phyloP scores from a whole-genome alignment of 2,329 filamentous ascomycete genomes.

The Neofusicoccum parvum region DNA sequence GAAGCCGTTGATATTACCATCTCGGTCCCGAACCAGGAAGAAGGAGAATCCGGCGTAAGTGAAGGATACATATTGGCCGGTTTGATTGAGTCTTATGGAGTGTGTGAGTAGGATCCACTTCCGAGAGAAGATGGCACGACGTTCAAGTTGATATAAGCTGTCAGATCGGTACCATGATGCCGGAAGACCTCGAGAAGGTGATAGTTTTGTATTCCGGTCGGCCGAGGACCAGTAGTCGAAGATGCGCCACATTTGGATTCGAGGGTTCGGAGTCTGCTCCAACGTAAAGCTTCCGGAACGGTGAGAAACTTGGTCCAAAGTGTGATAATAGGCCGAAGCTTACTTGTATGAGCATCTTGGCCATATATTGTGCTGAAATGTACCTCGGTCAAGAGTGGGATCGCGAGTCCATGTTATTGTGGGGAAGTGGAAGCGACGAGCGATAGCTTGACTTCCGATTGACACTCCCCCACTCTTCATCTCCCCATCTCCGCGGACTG shows the following conservation, averaged over 20 bases:
- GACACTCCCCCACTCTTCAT: too few species aligned
- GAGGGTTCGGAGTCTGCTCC: not conserved
- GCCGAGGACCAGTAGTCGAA: not conserved
- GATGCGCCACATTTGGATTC: not conserved
- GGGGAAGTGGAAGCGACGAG: too few species aligned
- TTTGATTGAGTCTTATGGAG: slow-evolving; percentile 51
- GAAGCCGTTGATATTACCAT: slow-evolving; percentile 30
- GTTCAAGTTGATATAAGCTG: slow-evolving; percentile 61
- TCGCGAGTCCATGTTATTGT: not conserved
- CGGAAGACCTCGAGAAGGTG: slow-evolving; percentile 49
- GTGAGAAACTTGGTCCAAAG: not conserved
- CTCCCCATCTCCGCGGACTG: too few species aligned
- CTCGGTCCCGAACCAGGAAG: slow-evolving; percentile 21
- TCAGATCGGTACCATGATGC: slow-evolving; percentile 55
- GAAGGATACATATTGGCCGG: slow-evolving; percentile 61
- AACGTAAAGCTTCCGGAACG: not conserved
- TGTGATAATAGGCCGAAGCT: not conserved
- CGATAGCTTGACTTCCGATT: too few species aligned
- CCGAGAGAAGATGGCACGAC: slow-evolving; percentile 59
- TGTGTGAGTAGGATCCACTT: slow-evolving; percentile 61
- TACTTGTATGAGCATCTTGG: not conserved
- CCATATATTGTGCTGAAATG: not conserved
- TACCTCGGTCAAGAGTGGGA: not conserved
- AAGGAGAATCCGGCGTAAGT: slow-evolving; percentile 57
- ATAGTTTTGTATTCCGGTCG: slow-evolving; percentile 23